Percentiles rank a stretch among this genome's conserved stretches.
phyloP scores from a whole-genome alignment of 2,329 filamentous ascomycete genomes.

The Claviceps capensis region DNA sequence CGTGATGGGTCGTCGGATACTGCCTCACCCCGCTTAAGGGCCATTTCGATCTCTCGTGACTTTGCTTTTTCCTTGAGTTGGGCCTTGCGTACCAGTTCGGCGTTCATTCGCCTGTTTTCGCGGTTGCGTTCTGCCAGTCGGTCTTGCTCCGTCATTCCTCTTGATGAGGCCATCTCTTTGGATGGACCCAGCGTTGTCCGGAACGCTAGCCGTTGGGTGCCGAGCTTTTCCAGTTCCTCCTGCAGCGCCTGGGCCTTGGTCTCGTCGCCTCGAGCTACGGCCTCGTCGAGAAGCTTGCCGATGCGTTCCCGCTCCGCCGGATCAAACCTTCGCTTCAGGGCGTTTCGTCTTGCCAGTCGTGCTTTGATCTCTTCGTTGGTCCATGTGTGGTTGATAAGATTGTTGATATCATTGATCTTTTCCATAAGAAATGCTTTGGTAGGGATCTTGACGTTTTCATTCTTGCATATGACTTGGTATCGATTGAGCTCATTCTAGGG shows the following conservation, averaged over 20 bases:
- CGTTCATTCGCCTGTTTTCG: slow-evolving; percentile 70
- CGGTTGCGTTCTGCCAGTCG: slow-evolving; percentile 72
- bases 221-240: slow-evolving; percentile 47
- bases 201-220: slow-evolving; percentile 60
- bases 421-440: slow-evolving; percentile 53
- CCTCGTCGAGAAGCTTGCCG: slow-evolving; percentile 50
- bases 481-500: slow-evolving; percentile 61
- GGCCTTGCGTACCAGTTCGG: slow-evolving; percentile 81
- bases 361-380: slow-evolving; percentile 70
- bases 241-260: slow-evolving; percentile 40
- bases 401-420: slow-evolving; percentile 73
- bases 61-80: slow-evolving; percentile 67
- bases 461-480: slow-evolving; percentile 60
- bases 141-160: slow-evolving; percentile 56
- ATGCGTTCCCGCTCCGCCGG: slow-evolving; percentile 56
- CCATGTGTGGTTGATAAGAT: slow-evolving; percentile 65
- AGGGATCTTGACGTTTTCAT: slow-evolving; percentile 60
- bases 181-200: slow-evolving; percentile 44
- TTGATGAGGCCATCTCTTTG: slow-evolving; percentile 36
- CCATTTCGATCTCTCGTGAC: slow-evolving; percentile 45
- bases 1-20: slow-evolving; percentile 45
- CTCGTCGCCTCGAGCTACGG: slow-evolving; percentile 49
- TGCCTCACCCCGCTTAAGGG: slow-evolving; percentile 48
- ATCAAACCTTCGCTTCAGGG: slow-evolving; percentile 51
- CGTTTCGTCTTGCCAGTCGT: slow-evolving; percentile 59